A percentile compares a stretch with the other conserved stretches of the same genome.
Evolutionary conservation across 1,284 basidiomycete genomes (phyloP).

Genomic region (Kalmanozyma brasiliensis): DNA sequence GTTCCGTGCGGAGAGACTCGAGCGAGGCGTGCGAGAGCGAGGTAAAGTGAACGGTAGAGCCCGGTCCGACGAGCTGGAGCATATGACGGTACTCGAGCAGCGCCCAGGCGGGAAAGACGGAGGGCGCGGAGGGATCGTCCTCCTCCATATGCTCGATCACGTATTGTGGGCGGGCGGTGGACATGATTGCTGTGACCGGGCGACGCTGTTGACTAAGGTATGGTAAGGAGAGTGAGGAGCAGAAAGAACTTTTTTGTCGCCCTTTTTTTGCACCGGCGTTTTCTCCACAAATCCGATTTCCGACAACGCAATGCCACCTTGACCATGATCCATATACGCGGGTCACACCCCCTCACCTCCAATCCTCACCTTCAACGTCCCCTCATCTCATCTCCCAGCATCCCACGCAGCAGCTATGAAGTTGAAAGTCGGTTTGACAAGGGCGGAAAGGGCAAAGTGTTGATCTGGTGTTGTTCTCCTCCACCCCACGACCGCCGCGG

Average conservation of each 20-base stretch:
- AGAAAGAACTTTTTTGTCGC: constrained; percentile 1
- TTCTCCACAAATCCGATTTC: constrained; percentile 33
- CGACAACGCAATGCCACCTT: constrained; percentile 1
- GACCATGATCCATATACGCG: not conserved
- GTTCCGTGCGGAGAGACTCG: constrained; percentile 71
- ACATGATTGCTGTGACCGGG: constrained; percentile 1
- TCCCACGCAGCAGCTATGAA: constrained; percentile 3
- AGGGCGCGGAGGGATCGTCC: constrained; percentile 60
- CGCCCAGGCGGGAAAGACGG: constrained; percentile 63
- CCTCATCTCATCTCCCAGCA: not conserved
- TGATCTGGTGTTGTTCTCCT: constrained; percentile 25
- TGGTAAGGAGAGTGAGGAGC: not conserved
- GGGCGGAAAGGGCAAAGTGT: constrained; percentile 4
- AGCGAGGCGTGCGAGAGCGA: constrained; percentile 80
- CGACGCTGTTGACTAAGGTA: not conserved
- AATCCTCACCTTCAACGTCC: not conserved
- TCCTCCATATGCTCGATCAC: constrained; percentile 68
- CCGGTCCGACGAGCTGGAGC: constrained; percentile 78
- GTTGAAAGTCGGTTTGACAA: not conserved
- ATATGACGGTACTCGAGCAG: constrained; percentile 77
- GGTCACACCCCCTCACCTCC: not conserved
- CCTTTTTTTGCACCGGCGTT: not conserved
- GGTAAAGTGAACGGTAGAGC: constrained; percentile 80
- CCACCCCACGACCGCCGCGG: no score
- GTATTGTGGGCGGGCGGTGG: constrained; percentile 63